Percentiles rank a stretch among this genome's conserved stretches.
These are phyloP conservation scores for Cutaneotrichosporon dermatis DNA, from an alignment of 1,284 basidiomycete species.

Conservation along the genomic window DNA sequence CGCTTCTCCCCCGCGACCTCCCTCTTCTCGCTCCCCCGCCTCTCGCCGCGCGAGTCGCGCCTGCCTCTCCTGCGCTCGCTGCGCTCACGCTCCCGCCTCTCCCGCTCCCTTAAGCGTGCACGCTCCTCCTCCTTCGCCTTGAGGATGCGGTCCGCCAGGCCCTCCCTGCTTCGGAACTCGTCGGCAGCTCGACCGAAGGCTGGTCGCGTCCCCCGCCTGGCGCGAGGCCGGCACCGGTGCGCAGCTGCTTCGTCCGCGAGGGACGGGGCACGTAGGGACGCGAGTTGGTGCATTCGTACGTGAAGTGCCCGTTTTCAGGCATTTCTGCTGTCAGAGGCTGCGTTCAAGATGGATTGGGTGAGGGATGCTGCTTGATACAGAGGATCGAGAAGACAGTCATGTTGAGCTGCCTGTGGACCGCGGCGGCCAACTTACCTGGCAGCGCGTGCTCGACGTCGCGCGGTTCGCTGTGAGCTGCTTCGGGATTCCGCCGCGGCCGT, in stretches of 20 bases:
- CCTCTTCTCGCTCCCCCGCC: conserved; percentile 8
- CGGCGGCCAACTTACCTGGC: conserved; percentile 34
- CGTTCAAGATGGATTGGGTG: neutral
- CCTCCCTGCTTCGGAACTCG: conserved; percentile 41
- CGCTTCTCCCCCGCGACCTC: neutral
- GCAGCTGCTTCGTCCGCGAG: conserved; percentile 40
- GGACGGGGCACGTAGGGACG: conserved; percentile 44
- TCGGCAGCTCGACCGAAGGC: conserved; percentile 45
- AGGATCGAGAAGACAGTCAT: neutral
- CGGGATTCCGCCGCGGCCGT: conserved; percentile 22
- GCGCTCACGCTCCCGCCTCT: conserved; percentile 9
- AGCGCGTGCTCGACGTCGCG: conserved; percentile 42
- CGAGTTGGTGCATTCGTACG: conserved; percentile 47
- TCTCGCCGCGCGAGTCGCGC: neutral
- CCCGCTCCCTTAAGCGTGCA: conserved; percentile 20
- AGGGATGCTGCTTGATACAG: conserved; percentile 1
- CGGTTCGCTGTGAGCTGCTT: conserved; percentile 36
- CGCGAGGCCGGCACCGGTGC: conserved; percentile 12
- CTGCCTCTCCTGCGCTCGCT: neutral
- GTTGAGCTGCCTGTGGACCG: neutral
- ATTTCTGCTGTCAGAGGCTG: conserved; percentile 30
- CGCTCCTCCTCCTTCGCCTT: conserved; percentile 44
- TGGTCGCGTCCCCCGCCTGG: conserved; percentile 27
- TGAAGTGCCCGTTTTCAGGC: conserved; percentile 47
- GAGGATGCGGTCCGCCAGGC: conserved; percentile 47